Base-by-base conservation (phyloP, 2,329 filamentous ascomycete species). In the Xylariales sp. region DNA sequence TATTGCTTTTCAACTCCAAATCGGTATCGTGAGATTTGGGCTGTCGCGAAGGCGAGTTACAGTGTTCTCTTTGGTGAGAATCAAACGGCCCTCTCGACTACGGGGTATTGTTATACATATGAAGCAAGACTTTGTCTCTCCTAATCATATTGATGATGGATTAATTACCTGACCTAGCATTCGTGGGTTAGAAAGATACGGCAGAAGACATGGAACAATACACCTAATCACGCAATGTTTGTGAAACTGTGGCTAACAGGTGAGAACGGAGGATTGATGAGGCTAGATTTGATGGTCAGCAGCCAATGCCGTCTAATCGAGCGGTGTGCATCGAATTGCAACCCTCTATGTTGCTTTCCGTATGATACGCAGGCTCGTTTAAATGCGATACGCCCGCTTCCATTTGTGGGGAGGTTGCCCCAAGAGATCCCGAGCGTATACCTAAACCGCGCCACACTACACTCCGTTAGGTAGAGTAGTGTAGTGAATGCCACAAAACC, bases 1-100 rank as follows among this genome's bases (percentile, higher is more conserved):
- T 41, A 64, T 65, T 63, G 45, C 65, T 66, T 69, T 65, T 66
- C 68, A 61, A 69, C 65, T 61, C 68, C 52, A 49, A 36, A 58
- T 34, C n/a, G 41, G 46, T 18, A 70, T 66, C 62, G 62, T 64
- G 68, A 66, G 59, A 57, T 62, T 62, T 39, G 49, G 23, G 50
- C 49, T 50, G 43, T 41, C 32, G 41, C 28, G 8, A n/a, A 48
- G 55, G 36, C 57, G 36, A 46, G 56, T 28, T 36, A 14, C 28
- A 54, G 28, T 46, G 1, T 46, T 41, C n/a, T 46, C 39, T 9
- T 0, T 48, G 16, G 52, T 41, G 10, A 58, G 18, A 54, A n/a
- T 34, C 10, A 12, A 53, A 39, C 7, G 8, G 54, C 32, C 12
- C n/a, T 8, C 9, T 23, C 23, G 23, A 23, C 23, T 23, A 56